Percentiles rank a stretch among this genome's conserved stretches.
These are phyloP conservation scores for Postia placenta DNA, from an alignment of 768 basidiomycete genomes.

Conservation along the genomic window DNA sequence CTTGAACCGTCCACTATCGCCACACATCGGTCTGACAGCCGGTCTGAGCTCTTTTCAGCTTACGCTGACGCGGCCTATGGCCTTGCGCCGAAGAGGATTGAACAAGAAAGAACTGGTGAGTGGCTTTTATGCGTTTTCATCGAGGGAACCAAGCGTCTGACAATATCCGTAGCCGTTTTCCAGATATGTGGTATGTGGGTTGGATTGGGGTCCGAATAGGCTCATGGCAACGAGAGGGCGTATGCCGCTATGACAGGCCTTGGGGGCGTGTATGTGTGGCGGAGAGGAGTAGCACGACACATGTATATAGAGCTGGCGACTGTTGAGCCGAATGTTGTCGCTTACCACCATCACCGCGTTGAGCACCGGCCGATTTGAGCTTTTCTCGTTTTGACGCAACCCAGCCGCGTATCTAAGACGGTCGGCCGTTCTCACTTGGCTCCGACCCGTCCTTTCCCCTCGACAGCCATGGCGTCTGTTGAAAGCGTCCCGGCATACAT, in stretches of 20 bases:
- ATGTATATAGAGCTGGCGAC: slow-evolving; percentile 1
- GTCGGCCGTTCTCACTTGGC: neutral
- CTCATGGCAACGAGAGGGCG: too few relatives aligned
- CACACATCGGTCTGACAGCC: too few relatives aligned
- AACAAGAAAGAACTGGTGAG: too few relatives aligned
- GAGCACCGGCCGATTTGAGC: neutral
- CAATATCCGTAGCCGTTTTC: too few relatives aligned
- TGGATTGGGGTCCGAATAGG: too few relatives aligned
- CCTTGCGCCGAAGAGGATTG: too few relatives aligned
- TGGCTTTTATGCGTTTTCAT: too few relatives aligned
- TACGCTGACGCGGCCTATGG: too few relatives aligned
- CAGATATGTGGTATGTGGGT: too few relatives aligned
- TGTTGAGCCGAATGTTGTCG: neutral
- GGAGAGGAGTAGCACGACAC: neutral
- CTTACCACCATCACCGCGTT: slow-evolving; percentile 2
- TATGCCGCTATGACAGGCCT: neutral
- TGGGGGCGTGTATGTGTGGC: neutral
- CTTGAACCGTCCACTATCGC: too few relatives aligned
- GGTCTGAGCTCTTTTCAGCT: too few relatives aligned
- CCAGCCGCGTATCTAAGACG: neutral
- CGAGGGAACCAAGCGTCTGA: too few relatives aligned
- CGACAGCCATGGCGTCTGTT: slow-evolving; percentile 60
- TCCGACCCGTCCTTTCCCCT: slow-evolving; percentile 11
- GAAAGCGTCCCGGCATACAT: slow-evolving; percentile 66
- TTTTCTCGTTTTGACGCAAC: slow-evolving; percentile 4